phyloP scores from a whole-genome alignment of 176 grass and related monocot species.

The Elaeis guineensis region DNA sequence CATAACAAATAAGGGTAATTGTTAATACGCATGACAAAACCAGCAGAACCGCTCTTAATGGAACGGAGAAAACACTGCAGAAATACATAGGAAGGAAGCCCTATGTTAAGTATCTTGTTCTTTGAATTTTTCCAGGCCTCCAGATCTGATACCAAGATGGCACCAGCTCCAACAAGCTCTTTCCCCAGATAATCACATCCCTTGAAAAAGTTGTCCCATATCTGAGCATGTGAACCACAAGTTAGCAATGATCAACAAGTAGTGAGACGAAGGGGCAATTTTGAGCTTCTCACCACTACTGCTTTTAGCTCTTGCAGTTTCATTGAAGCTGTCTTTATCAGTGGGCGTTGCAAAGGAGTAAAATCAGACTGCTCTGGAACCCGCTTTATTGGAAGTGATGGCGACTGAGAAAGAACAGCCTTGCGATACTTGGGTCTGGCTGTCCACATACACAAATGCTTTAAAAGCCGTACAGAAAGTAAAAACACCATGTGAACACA shows the following conservation, averaged over 20 bases:
- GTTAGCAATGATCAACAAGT: not conserved
- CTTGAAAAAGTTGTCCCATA: slow-evolving; percentile 23
- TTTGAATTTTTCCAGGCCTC: slow-evolving; percentile 17
- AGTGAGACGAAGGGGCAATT: not conserved
- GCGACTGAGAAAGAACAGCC: not conserved
- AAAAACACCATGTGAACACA: no score
- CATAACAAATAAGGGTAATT: not conserved
- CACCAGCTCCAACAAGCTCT: slow-evolving; percentile 16
- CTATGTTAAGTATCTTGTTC: slow-evolving; percentile 22
- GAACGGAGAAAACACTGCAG: slow-evolving; percentile 19
- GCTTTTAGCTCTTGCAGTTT: slow-evolving; percentile 17
- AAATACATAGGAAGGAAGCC: slow-evolving; percentile 19
- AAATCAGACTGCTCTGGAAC: not conserved
- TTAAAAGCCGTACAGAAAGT: not conserved
- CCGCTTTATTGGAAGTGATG: slow-evolving; percentile 3
- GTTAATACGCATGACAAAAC: slow-evolving; percentile 17
- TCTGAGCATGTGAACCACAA: not conserved
- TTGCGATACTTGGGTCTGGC: slow-evolving; percentile 22
- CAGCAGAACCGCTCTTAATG: slow-evolving; percentile 3
- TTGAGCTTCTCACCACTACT: slow-evolving; percentile 15
- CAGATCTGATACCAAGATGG: slow-evolving; percentile 14
- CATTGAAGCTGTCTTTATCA: slow-evolving; percentile 11
- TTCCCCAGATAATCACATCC: slow-evolving; percentile 7
- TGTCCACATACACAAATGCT: slow-evolving; percentile 2
- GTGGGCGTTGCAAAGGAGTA: not conserved